Conservation (phyloP, 371 early-diverging fungal genomes). For the Syncephalastrum contaminatum region DNA sequence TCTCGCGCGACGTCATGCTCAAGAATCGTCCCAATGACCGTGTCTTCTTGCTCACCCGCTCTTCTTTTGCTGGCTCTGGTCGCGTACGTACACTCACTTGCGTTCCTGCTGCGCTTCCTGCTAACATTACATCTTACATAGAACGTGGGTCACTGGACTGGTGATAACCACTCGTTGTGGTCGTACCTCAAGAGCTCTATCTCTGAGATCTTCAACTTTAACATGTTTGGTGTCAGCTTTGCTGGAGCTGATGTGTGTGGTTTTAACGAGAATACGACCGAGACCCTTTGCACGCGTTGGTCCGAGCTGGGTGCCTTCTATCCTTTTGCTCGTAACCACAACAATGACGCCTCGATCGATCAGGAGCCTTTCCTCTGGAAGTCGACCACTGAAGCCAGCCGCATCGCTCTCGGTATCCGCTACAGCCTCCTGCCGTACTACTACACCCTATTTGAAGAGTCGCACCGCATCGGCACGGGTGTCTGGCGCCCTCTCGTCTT, state of each 20-base stretch:
- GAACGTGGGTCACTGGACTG: constrained; percentile 23
- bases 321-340: constrained; percentile 77
- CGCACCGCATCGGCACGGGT: constrained; percentile 42
- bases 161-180: constrained; percentile 60
- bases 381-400: constrained; percentile 43
- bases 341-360: constrained; percentile 18
- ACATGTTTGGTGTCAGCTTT: constrained; percentile 67
- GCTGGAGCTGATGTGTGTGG: constrained; percentile 75
- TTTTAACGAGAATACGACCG: constrained; percentile 58
- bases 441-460: constrained; percentile 65
- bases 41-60: constrained; percentile 71
- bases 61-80: constrained; percentile 69
- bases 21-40: constrained; percentile 42
- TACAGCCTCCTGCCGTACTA: constrained; percentile 67
- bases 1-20: constrained; percentile 48
- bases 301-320: constrained; percentile 74
- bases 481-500: constrained; percentile 48
- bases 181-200: constrained; percentile 54
- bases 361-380: constrained; percentile 65
- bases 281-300: constrained; percentile 69
- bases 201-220: constrained; percentile 61
- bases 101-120: background rate
- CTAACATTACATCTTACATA: background rate
- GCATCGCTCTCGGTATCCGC: constrained; percentile 54
- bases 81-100: constrained; percentile 55